A percentile compares a stretch with the other conserved stretches of the same genome.
phyloP scores from a whole-genome alignment of 495 filamentous ascomycete genomes.

The Penicillium subrubescens region DNA sequence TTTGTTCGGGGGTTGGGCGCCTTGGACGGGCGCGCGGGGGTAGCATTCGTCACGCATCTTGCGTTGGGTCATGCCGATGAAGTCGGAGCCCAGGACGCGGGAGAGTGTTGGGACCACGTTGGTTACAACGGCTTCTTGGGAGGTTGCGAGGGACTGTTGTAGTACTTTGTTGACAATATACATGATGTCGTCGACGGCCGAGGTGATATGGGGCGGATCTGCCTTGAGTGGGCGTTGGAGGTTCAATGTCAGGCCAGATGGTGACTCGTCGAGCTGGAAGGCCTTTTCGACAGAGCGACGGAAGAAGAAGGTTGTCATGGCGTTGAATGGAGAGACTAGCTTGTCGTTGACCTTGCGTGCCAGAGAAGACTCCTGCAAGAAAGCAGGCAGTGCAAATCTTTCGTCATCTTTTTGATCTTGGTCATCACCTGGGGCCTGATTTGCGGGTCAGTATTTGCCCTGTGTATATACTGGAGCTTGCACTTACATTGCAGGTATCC shows the following conservation, averaged over 20 bases:
- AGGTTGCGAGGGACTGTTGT: constrained; percentile 81
- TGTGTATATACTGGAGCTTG: constrained; percentile 8
- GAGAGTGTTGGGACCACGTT: constrained; percentile 79
- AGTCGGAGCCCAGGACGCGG: constrained; percentile 87
- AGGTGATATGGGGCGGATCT: constrained; percentile 89
- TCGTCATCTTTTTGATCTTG: constrained; percentile 27
- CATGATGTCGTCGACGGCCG: constrained; percentile 98
- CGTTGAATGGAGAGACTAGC: constrained; percentile 76
- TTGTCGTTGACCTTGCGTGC: constrained; percentile 71
- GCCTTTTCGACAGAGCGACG: constrained; percentile 94
- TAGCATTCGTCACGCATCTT: constrained; percentile 97
- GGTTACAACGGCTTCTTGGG: constrained; percentile 71
- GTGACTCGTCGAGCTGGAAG: constrained; percentile 97
- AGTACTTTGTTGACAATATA: constrained; percentile 95
- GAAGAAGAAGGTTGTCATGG: constrained; percentile 93
- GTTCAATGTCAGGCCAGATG: constrained; percentile 74
- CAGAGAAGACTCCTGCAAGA: constrained; percentile 75
- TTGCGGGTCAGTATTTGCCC: constrained; percentile 23
- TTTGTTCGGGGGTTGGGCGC: constrained; percentile 82
- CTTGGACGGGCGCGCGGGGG: constrained; percentile 72
- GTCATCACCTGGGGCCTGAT: constrained; percentile 28
- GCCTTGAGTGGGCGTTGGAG: constrained; percentile 63
- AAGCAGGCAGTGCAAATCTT: constrained; percentile 57
- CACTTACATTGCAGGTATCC: constrained; percentile 74
- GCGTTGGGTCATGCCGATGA: constrained; percentile 94